Conservation (phyloP, 371 early-diverging fungal genomes). For the Haplosporangium sp. region DNA sequence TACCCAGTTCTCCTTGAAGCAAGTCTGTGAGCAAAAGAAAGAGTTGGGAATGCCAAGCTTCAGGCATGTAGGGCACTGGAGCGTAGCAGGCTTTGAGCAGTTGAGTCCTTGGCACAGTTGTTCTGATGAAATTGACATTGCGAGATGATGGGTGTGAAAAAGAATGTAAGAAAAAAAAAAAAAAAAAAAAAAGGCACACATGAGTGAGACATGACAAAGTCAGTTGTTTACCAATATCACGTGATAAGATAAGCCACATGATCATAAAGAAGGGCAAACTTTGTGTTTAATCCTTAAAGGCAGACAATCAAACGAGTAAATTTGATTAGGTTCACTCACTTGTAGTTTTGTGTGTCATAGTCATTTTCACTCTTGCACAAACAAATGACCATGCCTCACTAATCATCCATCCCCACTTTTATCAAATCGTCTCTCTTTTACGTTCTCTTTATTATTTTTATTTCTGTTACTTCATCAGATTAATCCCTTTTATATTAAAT, state of each 20-base stretch:
- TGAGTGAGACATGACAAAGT: no score
- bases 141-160: no score
- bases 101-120: slow-evolving; percentile 68
- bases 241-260: neutral
- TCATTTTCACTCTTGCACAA: neutral
- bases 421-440: neutral
- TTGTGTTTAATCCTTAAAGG: neutral
- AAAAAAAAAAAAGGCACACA: no score
- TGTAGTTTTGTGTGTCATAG: neutral
- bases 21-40: slow-evolving; percentile 90
- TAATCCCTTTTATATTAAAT: no score
- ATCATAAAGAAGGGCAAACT: no score
- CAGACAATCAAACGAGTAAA: neutral
- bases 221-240: neutral
- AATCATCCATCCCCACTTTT: neutral
- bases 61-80: slow-evolving; percentile 92
- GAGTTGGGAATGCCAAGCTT: slow-evolving; percentile 77
- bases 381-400: neutral
- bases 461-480: no score
- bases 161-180: no score
- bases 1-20: slow-evolving; percentile 90
- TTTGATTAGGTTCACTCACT: no score
- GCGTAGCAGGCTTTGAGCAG: slow-evolving; percentile 81
- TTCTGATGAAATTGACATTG: neutral
- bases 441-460: neutral